Conservation (phyloP, 148 eudicot genomes). For the Diospyros kaki region DNA sequence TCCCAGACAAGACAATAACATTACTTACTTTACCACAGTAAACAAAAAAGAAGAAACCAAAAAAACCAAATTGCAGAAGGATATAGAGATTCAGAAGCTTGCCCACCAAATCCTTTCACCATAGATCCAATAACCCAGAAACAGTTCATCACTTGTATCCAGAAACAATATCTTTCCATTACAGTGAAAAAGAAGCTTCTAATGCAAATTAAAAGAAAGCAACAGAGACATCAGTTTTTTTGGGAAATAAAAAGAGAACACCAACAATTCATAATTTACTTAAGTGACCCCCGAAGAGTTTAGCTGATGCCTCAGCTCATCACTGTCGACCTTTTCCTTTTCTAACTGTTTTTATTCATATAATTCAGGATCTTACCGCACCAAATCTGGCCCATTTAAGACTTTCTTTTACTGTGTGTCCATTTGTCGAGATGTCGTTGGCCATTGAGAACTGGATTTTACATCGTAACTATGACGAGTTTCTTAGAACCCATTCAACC, state of each 20-base stretch:
- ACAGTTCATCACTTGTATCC: too few species aligned
- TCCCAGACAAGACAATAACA: too few species aligned
- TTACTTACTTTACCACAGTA: too few species aligned
- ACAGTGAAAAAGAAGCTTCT: too few species aligned
- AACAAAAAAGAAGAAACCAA: too few species aligned
- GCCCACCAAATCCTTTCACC: too few species aligned
- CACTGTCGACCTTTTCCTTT: background rate
- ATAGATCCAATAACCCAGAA: too few species aligned
- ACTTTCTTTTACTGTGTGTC: background rate
- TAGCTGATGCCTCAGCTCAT: background rate
- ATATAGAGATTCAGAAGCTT: too few species aligned
- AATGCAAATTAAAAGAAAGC: too few species aligned
- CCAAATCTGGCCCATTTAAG: background rate
- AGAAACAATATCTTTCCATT: too few species aligned
- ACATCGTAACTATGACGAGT: constrained; percentile 43
- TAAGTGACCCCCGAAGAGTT: background rate
- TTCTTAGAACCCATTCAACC: constrained; percentile 94
- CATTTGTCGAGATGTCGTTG: background rate
- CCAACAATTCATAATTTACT: background rate
- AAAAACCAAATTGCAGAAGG: too few species aligned
- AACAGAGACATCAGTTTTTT: too few species aligned
- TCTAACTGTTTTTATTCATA: background rate
- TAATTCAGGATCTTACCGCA: background rate
- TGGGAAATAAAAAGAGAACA: background rate
- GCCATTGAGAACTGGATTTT: background rate